These are phyloP conservation scores for Coleophoma eucalyptorum DNA, from an alignment of 2,329 filamentous ascomycete genomes.

Conservation along the genomic window DNA sequence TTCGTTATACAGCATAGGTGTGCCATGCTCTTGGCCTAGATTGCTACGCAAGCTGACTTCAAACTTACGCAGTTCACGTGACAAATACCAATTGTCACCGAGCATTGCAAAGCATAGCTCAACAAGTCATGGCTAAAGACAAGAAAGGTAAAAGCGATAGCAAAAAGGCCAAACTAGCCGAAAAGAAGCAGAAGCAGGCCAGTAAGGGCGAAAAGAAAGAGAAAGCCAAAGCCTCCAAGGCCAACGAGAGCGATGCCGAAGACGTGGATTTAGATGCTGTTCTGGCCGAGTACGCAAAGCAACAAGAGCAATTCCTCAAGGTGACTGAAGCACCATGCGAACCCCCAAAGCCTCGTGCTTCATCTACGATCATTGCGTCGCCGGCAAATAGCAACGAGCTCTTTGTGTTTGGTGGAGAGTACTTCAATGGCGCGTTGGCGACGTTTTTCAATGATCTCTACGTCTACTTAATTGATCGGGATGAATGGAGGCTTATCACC, in stretches of 20 bases:
- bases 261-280: conserved; percentile 92
- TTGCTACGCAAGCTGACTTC: no score
- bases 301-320: conserved; percentile 92
- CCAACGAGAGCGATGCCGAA: conserved; percentile 82
- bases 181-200: conserved; percentile 74
- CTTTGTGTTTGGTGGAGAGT: conserved; percentile 91
- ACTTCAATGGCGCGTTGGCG: conserved; percentile 87
- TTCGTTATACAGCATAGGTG: no score
- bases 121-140: conserved; percentile 42
- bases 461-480: conserved; percentile 73
- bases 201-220: conserved; percentile 87
- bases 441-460: conserved; percentile 65
- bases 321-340: conserved; percentile 76
- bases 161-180: conserved; percentile 51
- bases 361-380: conserved; percentile 77
- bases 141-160: conserved; percentile 42
- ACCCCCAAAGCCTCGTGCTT: conserved; percentile 75
- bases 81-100: no score
- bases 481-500: conserved; percentile 88
- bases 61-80: no score
- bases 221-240: conserved; percentile 65
- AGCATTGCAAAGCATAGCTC: no score
- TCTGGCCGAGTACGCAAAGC: conserved; percentile 85
- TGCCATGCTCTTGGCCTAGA: no score
- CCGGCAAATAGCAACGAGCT: conserved; percentile 85